phyloP scores from a whole-genome alignment of 1,139 yeast genomes.

The Saccharomyces uvarum region DNA sequence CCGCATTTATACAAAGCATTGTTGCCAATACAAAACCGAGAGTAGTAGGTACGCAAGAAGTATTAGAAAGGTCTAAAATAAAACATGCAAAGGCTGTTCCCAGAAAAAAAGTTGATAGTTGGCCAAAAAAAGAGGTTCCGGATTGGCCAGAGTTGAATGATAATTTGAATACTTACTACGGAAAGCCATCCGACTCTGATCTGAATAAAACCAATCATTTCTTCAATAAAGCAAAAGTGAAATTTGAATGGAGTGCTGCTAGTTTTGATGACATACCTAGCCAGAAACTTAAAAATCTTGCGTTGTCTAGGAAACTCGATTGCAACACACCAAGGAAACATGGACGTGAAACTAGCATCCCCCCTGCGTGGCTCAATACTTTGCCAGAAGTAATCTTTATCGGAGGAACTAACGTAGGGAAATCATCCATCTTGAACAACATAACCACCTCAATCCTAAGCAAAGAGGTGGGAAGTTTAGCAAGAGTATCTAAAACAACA shows the following conservation, averaged over 20 bases:
- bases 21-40: not conserved
- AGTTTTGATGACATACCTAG: slow-evolving; percentile 52
- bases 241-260: slow-evolving; percentile 54
- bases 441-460: slow-evolving; percentile 35
- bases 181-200: slow-evolving; percentile 36
- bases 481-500: slow-evolving; percentile 52
- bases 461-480: slow-evolving; percentile 36
- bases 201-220: slow-evolving; percentile 33
- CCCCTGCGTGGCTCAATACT: not conserved
- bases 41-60: not conserved
- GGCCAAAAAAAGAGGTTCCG: not conserved
- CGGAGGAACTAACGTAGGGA: slow-evolving; percentile 82
- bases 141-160: slow-evolving; percentile 14
- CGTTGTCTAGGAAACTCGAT: not conserved
- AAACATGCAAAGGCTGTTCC: not conserved
- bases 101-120: not conserved
- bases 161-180: slow-evolving; percentile 18
- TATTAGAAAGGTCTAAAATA: not conserved
- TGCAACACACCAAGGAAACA: slow-evolving; percentile 15
- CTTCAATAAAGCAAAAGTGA: slow-evolving; percentile 40
- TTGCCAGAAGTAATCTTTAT: slow-evolving; percentile 65
- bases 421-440: slow-evolving; percentile 64
- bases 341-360: slow-evolving; percentile 4
- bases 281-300: slow-evolving; percentile 35
- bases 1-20: not conserved